A percentile compares a stretch with the other conserved stretches of the same genome.
Conservation (phyloP, 768 basidiomycete species). For the Megacollybia marginata region DNA sequence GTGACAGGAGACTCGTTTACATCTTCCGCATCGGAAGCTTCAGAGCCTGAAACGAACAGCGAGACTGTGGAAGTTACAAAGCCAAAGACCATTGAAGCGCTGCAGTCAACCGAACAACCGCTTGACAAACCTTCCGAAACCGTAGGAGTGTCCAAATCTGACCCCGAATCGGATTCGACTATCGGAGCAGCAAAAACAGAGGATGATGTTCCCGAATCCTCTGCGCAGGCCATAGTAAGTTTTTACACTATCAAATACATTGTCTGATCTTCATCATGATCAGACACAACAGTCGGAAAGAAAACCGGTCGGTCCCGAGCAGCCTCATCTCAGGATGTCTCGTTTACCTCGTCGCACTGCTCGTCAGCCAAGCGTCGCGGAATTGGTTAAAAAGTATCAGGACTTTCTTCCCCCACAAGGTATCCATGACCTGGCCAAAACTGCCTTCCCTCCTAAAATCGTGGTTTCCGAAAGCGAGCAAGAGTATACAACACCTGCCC, state of each 20-base stretch:
- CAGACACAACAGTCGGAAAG: not conserved
- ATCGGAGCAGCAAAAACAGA: slow-evolving; percentile 47
- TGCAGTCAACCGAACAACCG: not conserved
- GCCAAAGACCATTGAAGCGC: slow-evolving; percentile 4
- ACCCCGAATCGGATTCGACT: slow-evolving; percentile 78
- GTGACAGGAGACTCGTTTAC: slow-evolving; percentile 47
- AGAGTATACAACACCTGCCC: slow-evolving; percentile 39
- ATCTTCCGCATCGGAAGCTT: slow-evolving; percentile 68
- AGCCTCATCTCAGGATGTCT: slow-evolving; percentile 26
- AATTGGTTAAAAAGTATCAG: slow-evolving; percentile 78
- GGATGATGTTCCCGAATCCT: slow-evolving; percentile 17
- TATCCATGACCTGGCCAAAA: slow-evolving; percentile 63
- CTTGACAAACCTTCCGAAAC: not conserved
- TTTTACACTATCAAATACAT: not conserved
- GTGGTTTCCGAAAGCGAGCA: slow-evolving; percentile 79
- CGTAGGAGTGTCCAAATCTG: slow-evolving; percentile 34
- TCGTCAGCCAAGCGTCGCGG: slow-evolving; percentile 67
- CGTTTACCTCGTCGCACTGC: slow-evolving; percentile 55
- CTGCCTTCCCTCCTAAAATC: slow-evolving; percentile 53
- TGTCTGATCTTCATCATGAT: not conserved
- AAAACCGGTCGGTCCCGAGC: not conserved
- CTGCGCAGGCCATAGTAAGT: slow-evolving; percentile 19
- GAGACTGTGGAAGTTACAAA: slow-evolving; percentile 8
- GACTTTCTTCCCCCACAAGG: slow-evolving; percentile 69
- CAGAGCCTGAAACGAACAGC: slow-evolving; percentile 34